Evolutionary conservation across 306 rosid species (phyloP), one percentile per base, ranked within the genome.

Genomic region (Sicyos baderoa): DNA sequence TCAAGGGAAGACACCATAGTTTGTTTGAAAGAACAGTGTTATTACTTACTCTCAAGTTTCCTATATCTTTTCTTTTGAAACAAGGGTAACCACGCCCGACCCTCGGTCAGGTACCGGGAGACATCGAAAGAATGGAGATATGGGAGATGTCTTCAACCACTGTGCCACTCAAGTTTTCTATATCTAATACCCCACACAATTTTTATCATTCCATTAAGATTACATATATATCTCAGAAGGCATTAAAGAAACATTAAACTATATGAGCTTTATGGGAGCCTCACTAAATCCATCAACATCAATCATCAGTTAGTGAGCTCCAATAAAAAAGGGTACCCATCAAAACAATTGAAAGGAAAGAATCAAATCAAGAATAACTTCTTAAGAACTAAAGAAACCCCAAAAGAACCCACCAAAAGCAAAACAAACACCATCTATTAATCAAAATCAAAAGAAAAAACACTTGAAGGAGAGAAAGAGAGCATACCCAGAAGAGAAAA

Each of bases 401-500:
- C 48, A 35, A 62, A 61, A 62, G 32, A 66, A 66, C 3, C 11
- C 37, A 42, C 48, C 35, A 63, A 59, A 59, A 63, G 29, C 29
- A 25, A 25, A 25, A 29, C 18, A 22, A 55, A 21, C 22, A 18
- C 29, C 19, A 40, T 17, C n/a, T n/a, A n/a, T n/a, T n/a, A n/a
- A n/a, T n/a, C n/a, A 47, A 47, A 66, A 47, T 45, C 51, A 21
- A 44, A 10, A 19, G 54, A 19, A 9, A 45, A 44, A 61, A n/a
- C n/a, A n/a, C n/a, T n/a, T n/a, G 22, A 19, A 47, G 21, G 54
- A 40, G 54, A 12, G 37, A 45, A 22, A 65, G 11, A 65, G 71
- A 65, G 13, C 54, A 65, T 45, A 66, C 71, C 70, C 42, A 66
- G 22, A 23, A 66, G 70, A 64, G 32, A 64, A 44, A 11, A 18